phyloP scores from a whole-genome alignment of 2,329 filamentous ascomycete genomes.

The Diaporthe ilicicola region DNA sequence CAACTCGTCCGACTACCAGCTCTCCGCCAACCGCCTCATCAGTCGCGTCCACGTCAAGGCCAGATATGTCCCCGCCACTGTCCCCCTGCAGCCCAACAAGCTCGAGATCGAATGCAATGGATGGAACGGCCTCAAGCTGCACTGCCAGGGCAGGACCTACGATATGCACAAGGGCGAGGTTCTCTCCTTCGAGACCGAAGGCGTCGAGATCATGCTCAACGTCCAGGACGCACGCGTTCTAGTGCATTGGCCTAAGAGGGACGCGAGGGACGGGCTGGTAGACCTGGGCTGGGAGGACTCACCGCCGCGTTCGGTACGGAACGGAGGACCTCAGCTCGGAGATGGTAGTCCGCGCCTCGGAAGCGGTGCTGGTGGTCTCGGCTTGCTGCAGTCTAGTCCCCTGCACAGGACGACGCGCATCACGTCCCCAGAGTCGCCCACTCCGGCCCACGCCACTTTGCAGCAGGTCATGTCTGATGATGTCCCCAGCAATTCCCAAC shows the following conservation, averaged over 20 bases:
- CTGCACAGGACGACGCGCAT: constrained; percentile 66
- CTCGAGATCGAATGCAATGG: constrained; percentile 92
- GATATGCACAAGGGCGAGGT: constrained; percentile 88
- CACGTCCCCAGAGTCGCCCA: constrained; percentile 78
- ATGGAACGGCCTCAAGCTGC: constrained; percentile 94
- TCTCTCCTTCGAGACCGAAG: constrained; percentile 89
- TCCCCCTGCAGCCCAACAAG: constrained; percentile 73
- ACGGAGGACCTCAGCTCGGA: constrained; percentile 37
- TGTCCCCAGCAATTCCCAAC: constrained; percentile 40
- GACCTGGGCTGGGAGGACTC: constrained; percentile 79
- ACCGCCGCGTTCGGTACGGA: constrained; percentile 53
- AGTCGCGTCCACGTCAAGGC: constrained; percentile 94
- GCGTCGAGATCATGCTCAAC: constrained; percentile 91
- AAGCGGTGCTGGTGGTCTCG: constrained; percentile 40
- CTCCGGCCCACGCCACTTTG: constrained; percentile 50
- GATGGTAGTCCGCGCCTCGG: constrained; percentile 43
- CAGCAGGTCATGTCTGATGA: constrained; percentile 45
- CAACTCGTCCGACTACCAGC: constrained; percentile 93
- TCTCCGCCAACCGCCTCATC: constrained; percentile 90
- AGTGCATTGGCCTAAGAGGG: constrained; percentile 82
- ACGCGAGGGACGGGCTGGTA: constrained; percentile 59
- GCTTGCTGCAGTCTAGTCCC: constrained; percentile 67
- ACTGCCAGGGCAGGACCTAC: constrained; percentile 88
- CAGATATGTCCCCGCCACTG: constrained; percentile 76
- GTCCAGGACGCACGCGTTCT: constrained; percentile 92